Evolutionary conservation across 1,284 basidiomycete genomes (phyloP).

Genomic region (Ganoderma lucidum): DNA sequence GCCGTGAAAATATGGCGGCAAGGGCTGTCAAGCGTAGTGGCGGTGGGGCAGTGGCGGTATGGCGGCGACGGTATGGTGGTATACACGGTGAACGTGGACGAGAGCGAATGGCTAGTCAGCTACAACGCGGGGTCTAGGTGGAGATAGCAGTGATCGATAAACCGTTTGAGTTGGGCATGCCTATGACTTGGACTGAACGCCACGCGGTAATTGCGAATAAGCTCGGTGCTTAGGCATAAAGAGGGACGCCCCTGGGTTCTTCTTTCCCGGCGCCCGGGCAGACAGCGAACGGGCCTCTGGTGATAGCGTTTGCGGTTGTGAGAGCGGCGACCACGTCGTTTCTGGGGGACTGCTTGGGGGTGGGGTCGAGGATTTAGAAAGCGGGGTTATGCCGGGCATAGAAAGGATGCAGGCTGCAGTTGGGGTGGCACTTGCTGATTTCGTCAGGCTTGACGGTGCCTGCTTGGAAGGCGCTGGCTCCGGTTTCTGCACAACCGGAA

Average conservation of each 20-base stretch:
- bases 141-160: constrained; percentile 6
- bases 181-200: constrained; percentile 30
- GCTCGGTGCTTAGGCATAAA: constrained; percentile 81
- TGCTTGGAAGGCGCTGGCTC: constrained; percentile 16
- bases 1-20: neutral
- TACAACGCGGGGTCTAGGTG: constrained; percentile 12
- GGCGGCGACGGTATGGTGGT: constrained; percentile 8
- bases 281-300: constrained; percentile 24
- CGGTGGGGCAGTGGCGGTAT: neutral
- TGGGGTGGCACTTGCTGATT: constrained; percentile 5
- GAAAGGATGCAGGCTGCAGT: neutral
- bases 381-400: constrained; percentile 21
- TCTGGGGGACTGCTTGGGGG: constrained; percentile 14
- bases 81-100: constrained; percentile 8
- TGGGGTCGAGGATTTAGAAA: constrained; percentile 25
- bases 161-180: constrained; percentile 3
- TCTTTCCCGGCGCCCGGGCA: constrained; percentile 51
- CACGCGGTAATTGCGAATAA: constrained; percentile 58
- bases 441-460: constrained; percentile 8
- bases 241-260: constrained; percentile 68
- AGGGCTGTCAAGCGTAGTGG: constrained; percentile 3
- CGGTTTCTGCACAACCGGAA: constrained; percentile 34
- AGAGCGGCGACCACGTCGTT: constrained; percentile 7
- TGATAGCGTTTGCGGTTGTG: constrained; percentile 6
- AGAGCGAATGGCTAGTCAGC: constrained; percentile 4